phyloP scores from a whole-genome alignment of 345 rosid genomes.

The Citrus trifoliata region DNA sequence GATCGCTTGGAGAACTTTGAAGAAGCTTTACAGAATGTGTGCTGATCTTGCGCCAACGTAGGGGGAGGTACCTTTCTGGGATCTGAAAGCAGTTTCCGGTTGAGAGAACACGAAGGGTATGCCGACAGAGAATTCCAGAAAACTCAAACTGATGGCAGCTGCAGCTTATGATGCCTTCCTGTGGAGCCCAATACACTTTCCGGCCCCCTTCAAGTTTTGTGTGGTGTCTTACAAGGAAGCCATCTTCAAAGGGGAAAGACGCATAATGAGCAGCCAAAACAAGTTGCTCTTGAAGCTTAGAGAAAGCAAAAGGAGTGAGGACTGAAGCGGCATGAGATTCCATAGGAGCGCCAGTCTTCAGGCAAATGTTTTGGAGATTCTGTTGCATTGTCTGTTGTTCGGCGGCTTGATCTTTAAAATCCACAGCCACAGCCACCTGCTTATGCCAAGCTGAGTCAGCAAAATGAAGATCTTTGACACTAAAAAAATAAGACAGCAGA shows the following conservation, averaged over 20 bases:
- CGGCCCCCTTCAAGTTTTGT: slow-evolving; percentile 91
- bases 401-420: slow-evolving; percentile 93
- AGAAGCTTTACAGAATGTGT: slow-evolving; percentile 41
- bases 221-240: slow-evolving; percentile 89
- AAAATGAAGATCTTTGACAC: background rate
- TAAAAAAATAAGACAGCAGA: background rate
- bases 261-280: slow-evolving; percentile 95
- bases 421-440: slow-evolving; percentile 82
- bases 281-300: slow-evolving; percentile 94
- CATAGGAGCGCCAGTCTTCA: slow-evolving; percentile 95
- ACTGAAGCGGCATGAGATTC: slow-evolving; percentile 85
- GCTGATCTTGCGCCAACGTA: slow-evolving; percentile 78
- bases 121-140: slow-evolving; percentile 94
- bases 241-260: slow-evolving; percentile 81
- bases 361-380: slow-evolving; percentile 81
- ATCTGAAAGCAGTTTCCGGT: slow-evolving; percentile 91
- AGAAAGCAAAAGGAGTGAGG: slow-evolving; percentile 92
- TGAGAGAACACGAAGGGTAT: slow-evolving; percentile 89
- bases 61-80: slow-evolving; percentile 82
- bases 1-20: slow-evolving; percentile 43
- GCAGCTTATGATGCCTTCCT: slow-evolving; percentile 87
- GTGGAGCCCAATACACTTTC: slow-evolving; percentile 86
- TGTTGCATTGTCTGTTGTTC: slow-evolving; percentile 98
- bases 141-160: slow-evolving; percentile 94
- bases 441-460: slow-evolving; percentile 18